Evolutionary conservation across 495 filamentous ascomycete species (phyloP), one percentile per base, ranked within the genome.

Genomic region (Echria macrotheca): DNA sequence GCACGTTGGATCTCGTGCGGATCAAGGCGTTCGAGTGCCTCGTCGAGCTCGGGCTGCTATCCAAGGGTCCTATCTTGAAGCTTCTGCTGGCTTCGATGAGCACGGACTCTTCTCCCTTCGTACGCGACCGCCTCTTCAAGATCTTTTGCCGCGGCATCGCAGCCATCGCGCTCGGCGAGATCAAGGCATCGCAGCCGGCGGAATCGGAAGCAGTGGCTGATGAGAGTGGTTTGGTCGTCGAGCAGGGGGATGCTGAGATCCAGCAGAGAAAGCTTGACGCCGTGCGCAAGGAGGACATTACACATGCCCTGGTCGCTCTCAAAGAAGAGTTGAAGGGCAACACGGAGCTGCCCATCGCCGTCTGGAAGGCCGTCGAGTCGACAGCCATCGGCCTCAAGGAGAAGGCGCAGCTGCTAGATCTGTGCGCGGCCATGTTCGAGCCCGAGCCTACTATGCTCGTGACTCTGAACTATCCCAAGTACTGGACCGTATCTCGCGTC

Each of bases 1-100:
- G 79, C 39, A 96, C 86, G 15, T 79, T 82, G 35, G 89, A 95
- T 44, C 70, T 81, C 11, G 80, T 97, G 21, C 86, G 93, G 2
- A 67, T 95, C 29, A 83, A 85, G 53, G 90, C 89, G 2, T 96
- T 95, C 58, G 77, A 85, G 41, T 86, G 80, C 45, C 75, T 97
- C 1, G 75, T 91, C 29, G 84, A 91, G 36, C 76, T 94, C 14
- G 89, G 90, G 28, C 69, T 86, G 37, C 70, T 89, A 26, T 70
- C 77, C 23, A 78, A 78, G 42, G 68, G 78, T 8, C 66, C 74
- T 1, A 72, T 95, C 19, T 56, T 90, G 31, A 73, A 73, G 44
- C 85, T 86, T 60, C 78, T 95, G 38, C 72, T 95, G 10, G 78
- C 77, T 43, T 74, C 78, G 21, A 70, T 94, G 59, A 85, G 80